Percentiles rank a stretch among this genome's conserved stretches.
Evolutionary conservation across 2,329 filamentous ascomycete species (phyloP).

Genomic region (Apiospora arundinis): DNA sequence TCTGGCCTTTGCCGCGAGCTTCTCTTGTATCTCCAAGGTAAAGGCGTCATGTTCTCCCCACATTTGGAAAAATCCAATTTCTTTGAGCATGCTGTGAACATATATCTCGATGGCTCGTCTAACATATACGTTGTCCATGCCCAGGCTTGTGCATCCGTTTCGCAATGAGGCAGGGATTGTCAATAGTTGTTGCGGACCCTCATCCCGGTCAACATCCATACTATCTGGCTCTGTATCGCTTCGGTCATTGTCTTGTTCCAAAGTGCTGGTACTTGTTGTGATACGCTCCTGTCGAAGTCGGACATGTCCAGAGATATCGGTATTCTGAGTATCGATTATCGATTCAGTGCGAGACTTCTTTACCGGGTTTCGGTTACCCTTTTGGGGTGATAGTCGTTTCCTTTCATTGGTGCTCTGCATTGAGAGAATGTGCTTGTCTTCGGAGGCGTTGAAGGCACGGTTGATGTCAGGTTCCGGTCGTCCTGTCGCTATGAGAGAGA

Average conservation of each 20-base stretch:
- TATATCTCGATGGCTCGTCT: conserved; percentile 35
- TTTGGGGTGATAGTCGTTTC: neutral
- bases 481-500: conserved; percentile 39
- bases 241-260: neutral
- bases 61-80: neutral
- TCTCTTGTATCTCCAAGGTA: conserved; percentile 25
- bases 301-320: neutral
- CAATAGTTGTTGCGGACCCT: neutral
- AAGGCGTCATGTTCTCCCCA: conserved; percentile 22
- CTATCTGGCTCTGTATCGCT: neutral
- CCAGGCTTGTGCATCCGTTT: conserved; percentile 23
- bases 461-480: conserved; percentile 37
- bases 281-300: neutral
- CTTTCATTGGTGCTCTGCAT: neutral
- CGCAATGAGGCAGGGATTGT: neutral
- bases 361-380: no score
- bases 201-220: neutral
- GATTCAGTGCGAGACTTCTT: neutral
- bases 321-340: neutral
- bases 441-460: conserved; percentile 21
- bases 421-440: neutral
- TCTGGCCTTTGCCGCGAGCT: conserved; percentile 31
- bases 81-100: conserved; percentile 28
- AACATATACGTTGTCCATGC: conserved; percentile 37
- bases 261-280: neutral